Evolutionary conservation across 441 rosid species (phyloP).

Genomic region (Euphorbia schlechtendalii): DNA sequence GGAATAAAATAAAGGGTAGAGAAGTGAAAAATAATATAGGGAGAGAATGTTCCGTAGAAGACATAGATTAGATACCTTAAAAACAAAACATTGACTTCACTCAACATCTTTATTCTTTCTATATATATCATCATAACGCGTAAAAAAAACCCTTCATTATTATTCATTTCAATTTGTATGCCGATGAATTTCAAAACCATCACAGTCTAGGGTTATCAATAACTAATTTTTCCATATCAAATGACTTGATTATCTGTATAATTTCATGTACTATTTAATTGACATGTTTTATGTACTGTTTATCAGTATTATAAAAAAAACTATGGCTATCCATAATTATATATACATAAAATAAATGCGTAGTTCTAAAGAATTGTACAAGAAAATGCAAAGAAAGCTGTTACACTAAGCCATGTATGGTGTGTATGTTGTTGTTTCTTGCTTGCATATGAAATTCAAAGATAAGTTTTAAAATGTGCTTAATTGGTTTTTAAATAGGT

Average conservation of each 20-base stretch:
- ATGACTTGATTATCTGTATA: no score
- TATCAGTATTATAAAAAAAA: no score
- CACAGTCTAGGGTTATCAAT: no score
- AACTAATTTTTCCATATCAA: no score
- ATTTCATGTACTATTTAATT: no score
- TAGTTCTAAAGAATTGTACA: neutral
- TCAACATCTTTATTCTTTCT: constrained; percentile 3
- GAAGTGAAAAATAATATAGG: neutral
- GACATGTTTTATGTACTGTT: no score
- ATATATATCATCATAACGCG: no score
- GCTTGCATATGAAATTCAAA: neutral
- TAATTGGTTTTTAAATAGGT: no score
- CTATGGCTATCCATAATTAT: neutral
- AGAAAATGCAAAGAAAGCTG: neutral
- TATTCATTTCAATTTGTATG: no score
- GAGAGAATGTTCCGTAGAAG: constrained; percentile 18
- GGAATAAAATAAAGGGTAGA: no score
- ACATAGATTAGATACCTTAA: neutral
- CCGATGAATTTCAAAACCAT: no score
- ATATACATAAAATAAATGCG: neutral
- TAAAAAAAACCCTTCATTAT: no score
- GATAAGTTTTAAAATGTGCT: neutral
- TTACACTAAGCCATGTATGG: constrained; percentile 1
- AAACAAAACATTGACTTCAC: constrained; percentile 6
- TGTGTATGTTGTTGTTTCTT: neutral